Conservation (phyloP, 2,329 filamentous ascomycete species). For the Pseudocercospora pini-densiflorae region DNA sequence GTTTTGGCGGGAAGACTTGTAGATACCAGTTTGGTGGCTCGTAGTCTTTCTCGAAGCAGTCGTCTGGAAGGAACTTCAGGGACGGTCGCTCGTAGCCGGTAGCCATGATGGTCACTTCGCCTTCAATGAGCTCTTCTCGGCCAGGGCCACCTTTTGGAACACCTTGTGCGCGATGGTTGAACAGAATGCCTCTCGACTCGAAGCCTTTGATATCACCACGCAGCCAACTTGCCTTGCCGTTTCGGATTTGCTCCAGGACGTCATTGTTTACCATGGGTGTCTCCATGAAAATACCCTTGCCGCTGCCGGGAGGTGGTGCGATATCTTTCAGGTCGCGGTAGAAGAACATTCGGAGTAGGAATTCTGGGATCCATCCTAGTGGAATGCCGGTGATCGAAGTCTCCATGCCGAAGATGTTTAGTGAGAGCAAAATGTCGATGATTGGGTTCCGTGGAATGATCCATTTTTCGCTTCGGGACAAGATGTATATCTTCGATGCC, state of each 20-base stretch:
- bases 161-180: conserved; percentile 71
- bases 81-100: conserved; percentile 79
- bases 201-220: conserved; percentile 77
- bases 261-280: conserved; percentile 73
- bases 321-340: conserved; percentile 80
- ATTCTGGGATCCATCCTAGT: conserved; percentile 78
- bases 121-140: conserved; percentile 66
- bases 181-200: conserved; percentile 65
- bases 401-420: conserved; percentile 77
- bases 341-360: conserved; percentile 75
- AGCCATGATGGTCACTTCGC: conserved; percentile 80
- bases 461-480: conserved; percentile 60
- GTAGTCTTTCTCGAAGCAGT: conserved; percentile 75
- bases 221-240: conserved; percentile 75
- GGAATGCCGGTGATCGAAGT: conserved; percentile 50
- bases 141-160: conserved; percentile 79
- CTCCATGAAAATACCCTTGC: conserved; percentile 77
- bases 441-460: conserved; percentile 70
- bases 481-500: conserved; percentile 71
- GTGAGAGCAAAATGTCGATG: conserved; percentile 71
- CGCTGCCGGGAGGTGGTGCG: conserved; percentile 58
- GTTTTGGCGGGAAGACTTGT: conserved; percentile 78
- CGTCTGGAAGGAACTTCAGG: conserved; percentile 72
- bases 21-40: conserved; percentile 85
- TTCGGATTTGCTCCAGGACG: conserved; percentile 74